Evolutionary conservation across 1,284 basidiomycete genomes (phyloP).

Genomic region (Mycena citricolor): DNA sequence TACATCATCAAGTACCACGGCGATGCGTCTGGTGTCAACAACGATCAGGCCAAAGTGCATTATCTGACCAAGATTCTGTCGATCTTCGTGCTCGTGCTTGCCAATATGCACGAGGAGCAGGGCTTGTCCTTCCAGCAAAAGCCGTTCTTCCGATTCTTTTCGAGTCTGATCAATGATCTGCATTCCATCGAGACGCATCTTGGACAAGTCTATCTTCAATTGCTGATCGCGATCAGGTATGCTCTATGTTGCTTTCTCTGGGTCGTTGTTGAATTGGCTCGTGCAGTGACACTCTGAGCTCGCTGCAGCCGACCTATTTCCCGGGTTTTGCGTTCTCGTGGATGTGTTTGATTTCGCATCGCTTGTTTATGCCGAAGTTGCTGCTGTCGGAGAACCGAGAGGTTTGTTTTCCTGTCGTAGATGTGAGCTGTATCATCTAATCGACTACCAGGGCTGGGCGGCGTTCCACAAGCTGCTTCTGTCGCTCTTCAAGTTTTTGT

Average conservation of each 20-base stretch:
- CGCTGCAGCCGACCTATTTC: conserved; percentile 94
- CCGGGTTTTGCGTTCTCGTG: conserved; percentile 98
- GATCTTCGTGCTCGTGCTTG: conserved; percentile 94
- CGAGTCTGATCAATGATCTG: conserved; percentile 91
- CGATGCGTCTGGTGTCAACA: conserved; percentile 84
- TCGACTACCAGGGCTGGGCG: conserved; percentile 73
- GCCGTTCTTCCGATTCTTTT: conserved; percentile 99
- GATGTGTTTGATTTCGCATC: conserved; percentile 95
- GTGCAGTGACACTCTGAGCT: conserved; percentile 89
- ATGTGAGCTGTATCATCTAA: conserved; percentile 11
- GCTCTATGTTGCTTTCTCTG: conserved; percentile 18
- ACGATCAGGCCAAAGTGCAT: conserved; percentile 92
- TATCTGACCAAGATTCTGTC: conserved; percentile 98
- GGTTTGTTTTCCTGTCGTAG: conserved; percentile 38
- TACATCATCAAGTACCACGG: conserved; percentile 99
- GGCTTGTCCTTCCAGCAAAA: conserved; percentile 93
- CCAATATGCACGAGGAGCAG: conserved; percentile 94
- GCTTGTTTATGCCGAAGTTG: conserved; percentile 96
- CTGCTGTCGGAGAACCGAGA: conserved; percentile 82
- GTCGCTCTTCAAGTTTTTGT: conserved; percentile 91
- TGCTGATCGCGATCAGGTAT: conserved; percentile 87
- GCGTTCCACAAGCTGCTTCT: conserved; percentile 94
- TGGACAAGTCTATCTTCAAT: conserved; percentile 85
- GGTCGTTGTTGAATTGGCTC: conserved; percentile 6
- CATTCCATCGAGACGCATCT: conserved; percentile 82